These are phyloP conservation scores for Wickerhamomyces xylosicus DNA, from an alignment of 805 yeast species.

Conservation along the genomic window DNA sequence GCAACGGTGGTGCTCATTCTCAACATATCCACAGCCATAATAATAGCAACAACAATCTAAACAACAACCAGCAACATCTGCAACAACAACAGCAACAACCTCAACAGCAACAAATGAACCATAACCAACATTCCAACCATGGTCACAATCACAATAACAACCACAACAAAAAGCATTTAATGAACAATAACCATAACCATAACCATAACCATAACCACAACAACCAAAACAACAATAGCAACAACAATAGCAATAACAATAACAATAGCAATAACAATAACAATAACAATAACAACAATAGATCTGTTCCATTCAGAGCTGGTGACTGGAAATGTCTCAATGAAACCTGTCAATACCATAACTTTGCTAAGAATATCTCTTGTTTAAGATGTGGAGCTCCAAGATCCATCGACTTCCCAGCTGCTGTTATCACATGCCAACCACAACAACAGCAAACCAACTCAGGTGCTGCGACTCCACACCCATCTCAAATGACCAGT, in stretches of 20 bases:
- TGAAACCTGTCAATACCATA: constrained; percentile 76
- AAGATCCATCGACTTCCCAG: constrained; percentile 22
- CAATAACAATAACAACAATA: constrained; percentile 19
- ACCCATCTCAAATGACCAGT: no score
- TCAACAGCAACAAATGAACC: constrained; percentile 8
- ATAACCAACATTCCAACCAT: constrained; percentile 4
- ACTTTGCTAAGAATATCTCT: constrained; percentile 81
- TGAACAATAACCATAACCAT: constrained; percentile 2
- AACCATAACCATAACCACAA: constrained; percentile 2
- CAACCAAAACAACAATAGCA: constrained; percentile 10
- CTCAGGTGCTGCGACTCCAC: no score
- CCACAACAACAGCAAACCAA: no score
- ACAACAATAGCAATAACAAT: constrained; percentile 15
- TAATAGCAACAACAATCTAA: constrained; percentile 5
- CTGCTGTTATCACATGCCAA: no score
- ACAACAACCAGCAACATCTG: constrained; percentile 2
- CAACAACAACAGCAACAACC: constrained; percentile 5
- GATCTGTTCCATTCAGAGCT: constrained; percentile 85
- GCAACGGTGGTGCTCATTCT: no score
- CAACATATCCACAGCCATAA: constrained; percentile 8
- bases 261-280: constrained; percentile 6
- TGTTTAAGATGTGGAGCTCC: constrained; percentile 87
- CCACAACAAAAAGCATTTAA: constrained; percentile 3
- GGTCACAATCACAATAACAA: constrained; percentile 5
- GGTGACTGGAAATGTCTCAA: constrained; percentile 92